Conservation (phyloP, 192 early-diverging fungal species). For the Umbelopsis ramanniana region DNA sequence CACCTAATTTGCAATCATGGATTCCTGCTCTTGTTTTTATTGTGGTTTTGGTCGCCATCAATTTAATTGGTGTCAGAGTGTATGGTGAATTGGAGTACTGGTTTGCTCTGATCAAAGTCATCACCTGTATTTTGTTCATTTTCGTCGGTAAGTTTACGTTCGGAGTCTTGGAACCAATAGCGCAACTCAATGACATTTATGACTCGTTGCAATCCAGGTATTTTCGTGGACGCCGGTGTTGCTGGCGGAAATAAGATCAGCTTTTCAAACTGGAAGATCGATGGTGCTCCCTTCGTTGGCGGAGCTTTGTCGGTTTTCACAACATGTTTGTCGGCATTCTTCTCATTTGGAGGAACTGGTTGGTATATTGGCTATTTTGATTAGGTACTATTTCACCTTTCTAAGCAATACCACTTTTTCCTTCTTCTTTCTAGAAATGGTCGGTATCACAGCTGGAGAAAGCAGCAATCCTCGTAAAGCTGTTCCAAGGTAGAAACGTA, state of each 20-base stretch:
- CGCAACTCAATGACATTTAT: neutral
- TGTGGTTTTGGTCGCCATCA: constrained; percentile 57
- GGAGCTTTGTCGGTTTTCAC: constrained; percentile 60
- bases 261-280: constrained; percentile 66
- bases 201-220: constrained; percentile 40
- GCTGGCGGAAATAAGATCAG: constrained; percentile 59
- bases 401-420: too few species aligned
- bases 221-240: constrained; percentile 67
- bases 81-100: constrained; percentile 78
- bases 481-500: constrained; percentile 51
- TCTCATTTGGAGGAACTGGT: constrained; percentile 79
- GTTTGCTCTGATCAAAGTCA: constrained; percentile 77
- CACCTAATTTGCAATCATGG: constrained; percentile 52
- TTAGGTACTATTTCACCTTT: too few species aligned
- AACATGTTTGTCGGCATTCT: constrained; percentile 72
- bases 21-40: constrained; percentile 59
- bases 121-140: constrained; percentile 77
- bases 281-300: constrained; percentile 64
- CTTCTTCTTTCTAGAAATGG: constrained; percentile 53
- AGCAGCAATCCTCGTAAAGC: constrained; percentile 77
- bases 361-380: neutral
- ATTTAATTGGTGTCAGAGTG: constrained; percentile 60
- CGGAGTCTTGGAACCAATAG: neutral
- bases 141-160: constrained; percentile 56
- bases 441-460: constrained; percentile 88